Conservation (phyloP, 257 asterid genomes). For the Solanum gracilifrons region DNA sequence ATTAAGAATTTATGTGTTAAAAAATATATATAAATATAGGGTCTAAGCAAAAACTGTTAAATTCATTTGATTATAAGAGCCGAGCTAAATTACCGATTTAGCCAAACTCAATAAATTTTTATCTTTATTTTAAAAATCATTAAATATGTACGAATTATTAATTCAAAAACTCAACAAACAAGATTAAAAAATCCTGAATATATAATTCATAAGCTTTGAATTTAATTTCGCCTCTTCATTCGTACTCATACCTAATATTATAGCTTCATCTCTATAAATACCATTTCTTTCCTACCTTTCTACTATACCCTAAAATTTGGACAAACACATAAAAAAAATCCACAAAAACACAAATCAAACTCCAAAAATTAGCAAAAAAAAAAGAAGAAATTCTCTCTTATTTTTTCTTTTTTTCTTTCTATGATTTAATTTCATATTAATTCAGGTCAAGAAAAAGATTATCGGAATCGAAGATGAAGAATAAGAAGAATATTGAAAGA, state of each 20-base stretch:
- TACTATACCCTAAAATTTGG: not conserved
- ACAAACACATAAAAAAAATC: not conserved
- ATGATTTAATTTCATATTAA: conserved; percentile 19
- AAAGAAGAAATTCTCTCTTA: not conserved
- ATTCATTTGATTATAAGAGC: not conserved
- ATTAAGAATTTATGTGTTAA: not conserved
- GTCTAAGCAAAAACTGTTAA: not conserved
- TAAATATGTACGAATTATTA: not conserved
- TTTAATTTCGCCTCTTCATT: not conserved
- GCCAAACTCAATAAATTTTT: not conserved
- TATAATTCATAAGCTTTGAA: not conserved
- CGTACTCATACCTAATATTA: not conserved
- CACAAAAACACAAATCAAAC: not conserved
- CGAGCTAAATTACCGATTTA: rapidly evolving
- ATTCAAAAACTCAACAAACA: not conserved
- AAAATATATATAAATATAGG: not conserved
- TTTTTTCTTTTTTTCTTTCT: not conserved
- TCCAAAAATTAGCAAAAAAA: conserved; percentile 17
- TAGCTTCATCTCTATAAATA: conserved; percentile 4
- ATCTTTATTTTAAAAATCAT: not conserved
- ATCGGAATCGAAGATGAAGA: not conserved
- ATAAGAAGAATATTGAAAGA: conserved; percentile 1
- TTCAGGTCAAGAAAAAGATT: not conserved
- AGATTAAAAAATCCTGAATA: rapidly evolving
- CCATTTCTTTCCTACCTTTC: conserved; percentile 18